Conservation (phyloP, 768 basidiomycete species). For the Tulasnella sp. region DNA sequence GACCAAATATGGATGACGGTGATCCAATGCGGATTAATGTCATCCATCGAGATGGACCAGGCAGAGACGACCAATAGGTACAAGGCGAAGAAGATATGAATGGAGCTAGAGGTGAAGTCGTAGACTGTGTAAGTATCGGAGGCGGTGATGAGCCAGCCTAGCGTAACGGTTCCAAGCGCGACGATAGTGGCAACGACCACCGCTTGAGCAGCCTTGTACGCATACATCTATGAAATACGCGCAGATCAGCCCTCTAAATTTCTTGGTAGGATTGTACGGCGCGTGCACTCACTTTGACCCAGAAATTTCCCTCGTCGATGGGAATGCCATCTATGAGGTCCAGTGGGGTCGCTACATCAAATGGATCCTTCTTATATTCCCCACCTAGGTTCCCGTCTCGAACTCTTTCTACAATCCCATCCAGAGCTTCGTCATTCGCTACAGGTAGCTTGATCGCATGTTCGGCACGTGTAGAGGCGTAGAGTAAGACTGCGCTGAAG, state of each 20-base stretch:
- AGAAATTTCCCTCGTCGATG: constrained; percentile 48
- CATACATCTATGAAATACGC: constrained; percentile 37
- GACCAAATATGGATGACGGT: constrained; percentile 50
- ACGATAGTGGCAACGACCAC: constrained; percentile 37
- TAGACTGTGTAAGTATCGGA: constrained; percentile 21
- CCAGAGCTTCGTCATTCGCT: too few species aligned
- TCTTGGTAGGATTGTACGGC: too few species aligned
- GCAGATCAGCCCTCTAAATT: not conserved
- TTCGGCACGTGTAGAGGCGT: too few species aligned
- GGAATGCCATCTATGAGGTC: constrained; percentile 59
- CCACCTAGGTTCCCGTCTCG: constrained; percentile 1
- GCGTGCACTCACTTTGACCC: constrained; percentile 36
- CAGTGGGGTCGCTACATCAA: constrained; percentile 60
- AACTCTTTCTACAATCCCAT: not conserved
- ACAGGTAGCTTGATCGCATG: too few species aligned
- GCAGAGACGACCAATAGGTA: constrained; percentile 46
- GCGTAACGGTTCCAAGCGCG: constrained; percentile 38
- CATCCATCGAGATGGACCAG: constrained; percentile 39
- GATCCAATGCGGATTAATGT: constrained; percentile 31
- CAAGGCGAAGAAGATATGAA: constrained; percentile 45
- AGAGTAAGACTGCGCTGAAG: too few species aligned
- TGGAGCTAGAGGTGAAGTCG: constrained; percentile 29
- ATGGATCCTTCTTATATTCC: constrained; percentile 37
- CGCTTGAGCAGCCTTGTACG: constrained; percentile 44
- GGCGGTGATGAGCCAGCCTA: constrained; percentile 42